Conservation (phyloP, 176 grass and related monocot genomes). For the Triticum monococcum region DNA sequence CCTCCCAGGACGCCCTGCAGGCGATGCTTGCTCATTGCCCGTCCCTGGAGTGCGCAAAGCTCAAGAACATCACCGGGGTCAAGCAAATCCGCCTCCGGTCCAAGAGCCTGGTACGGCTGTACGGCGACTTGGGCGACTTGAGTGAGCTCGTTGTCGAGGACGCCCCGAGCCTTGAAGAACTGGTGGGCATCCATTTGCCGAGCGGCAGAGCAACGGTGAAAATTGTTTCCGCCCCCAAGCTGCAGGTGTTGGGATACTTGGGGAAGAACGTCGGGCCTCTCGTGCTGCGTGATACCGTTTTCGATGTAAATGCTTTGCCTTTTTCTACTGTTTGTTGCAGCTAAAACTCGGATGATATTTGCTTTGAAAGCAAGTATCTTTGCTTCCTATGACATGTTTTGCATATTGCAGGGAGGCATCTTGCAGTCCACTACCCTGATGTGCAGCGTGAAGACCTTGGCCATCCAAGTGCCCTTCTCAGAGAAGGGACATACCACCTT, state of each 20-base stretch:
- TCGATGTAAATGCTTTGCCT: conserved; percentile 32
- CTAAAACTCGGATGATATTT: background rate
- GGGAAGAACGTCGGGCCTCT: conserved; percentile 38
- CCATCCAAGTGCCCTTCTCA: conserved; percentile 39
- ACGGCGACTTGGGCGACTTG: conserved; percentile 29
- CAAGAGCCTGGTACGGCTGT: conserved; percentile 28
- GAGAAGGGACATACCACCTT: conserved; percentile 25
- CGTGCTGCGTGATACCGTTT: conserved; percentile 28
- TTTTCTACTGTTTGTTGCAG: background rate
- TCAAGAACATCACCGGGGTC: conserved; percentile 26
- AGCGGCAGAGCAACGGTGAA: conserved; percentile 1
- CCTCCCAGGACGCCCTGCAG: conserved; percentile 32
- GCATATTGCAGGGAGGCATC: conserved; percentile 39
- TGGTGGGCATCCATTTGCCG: conserved; percentile 35
- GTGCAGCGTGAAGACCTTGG: conserved; percentile 41
- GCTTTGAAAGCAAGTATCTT: background rate
- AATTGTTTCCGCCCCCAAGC: conserved; percentile 35
- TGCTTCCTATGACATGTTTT: background rate
- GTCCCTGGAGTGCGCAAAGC: conserved; percentile 35
- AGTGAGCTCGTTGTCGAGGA: conserved; percentile 42
- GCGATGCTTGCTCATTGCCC: conserved; percentile 16
- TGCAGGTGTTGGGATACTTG: conserved; percentile 41
- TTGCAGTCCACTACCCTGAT: conserved; percentile 23
- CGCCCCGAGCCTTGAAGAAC: conserved; percentile 37
- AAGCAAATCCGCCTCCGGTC: conserved; percentile 29